Percentiles rank a stretch among this genome's conserved stretches.
Evolutionary conservation across 2,329 filamentous ascomycete genomes (phyloP).

Genomic region (Diaporthe sp.): DNA sequence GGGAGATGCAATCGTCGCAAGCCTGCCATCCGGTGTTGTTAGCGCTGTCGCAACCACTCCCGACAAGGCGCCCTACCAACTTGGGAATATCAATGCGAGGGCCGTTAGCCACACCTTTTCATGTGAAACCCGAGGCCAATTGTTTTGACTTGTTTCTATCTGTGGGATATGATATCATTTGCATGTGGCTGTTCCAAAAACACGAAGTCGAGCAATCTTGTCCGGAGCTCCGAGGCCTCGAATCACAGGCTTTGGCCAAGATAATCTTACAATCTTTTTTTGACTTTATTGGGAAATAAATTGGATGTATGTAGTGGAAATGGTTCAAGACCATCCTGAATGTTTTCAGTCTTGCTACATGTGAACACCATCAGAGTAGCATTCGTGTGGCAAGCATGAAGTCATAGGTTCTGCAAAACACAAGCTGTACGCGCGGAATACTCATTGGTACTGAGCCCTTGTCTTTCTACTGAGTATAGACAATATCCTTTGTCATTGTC

Average conservation of each 20-base stretch:
- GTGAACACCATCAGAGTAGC: too few species aligned
- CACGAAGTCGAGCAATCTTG: neutral
- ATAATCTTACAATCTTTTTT: neutral
- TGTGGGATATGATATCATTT: neutral
- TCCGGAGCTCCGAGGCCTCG: neutral
- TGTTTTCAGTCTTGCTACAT: too few species aligned
- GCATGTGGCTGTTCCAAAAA: neutral
- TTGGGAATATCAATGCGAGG: conserved; percentile 16
- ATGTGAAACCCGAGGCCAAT: conserved; percentile 4
- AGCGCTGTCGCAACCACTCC: neutral
- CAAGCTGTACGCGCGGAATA: too few species aligned
- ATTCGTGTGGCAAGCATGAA: too few species aligned
- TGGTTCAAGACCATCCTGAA: too few species aligned
- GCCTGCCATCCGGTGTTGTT: conserved; percentile 5
- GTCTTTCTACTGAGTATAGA: too few species aligned
- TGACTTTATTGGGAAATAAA: neutral
- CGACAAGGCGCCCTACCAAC: neutral
- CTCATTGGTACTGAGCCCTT: too few species aligned
- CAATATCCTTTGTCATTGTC: too few species aligned
- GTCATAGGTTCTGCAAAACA: too few species aligned
- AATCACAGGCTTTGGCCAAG: neutral
- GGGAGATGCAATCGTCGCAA: neutral
- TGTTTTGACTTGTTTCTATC: too few species aligned
- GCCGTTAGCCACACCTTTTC: neutral
- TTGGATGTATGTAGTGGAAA: neutral